Base-by-base conservation (phyloP, 441 rosid species). In the Gossypium davidsonii region DNA sequence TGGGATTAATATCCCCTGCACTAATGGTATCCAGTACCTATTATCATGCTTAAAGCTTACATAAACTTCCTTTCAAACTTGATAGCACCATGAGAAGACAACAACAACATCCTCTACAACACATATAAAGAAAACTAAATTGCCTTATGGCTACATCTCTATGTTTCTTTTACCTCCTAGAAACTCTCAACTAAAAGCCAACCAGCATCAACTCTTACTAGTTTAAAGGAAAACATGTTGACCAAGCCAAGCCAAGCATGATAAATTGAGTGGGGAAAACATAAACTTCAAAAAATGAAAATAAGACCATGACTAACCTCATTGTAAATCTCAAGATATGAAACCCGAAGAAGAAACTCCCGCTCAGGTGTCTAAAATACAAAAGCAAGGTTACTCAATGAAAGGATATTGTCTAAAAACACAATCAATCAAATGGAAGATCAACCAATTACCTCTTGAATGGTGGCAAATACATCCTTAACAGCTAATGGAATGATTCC, bases 341-440 rank as follows among this genome's bases (percentile, higher is more conserved):
- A 90, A 77, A 90, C 91, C 31, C 91, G 96, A 75, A 90, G 93
- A 69, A 90, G 90, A 79, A 88, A 90, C 80, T 88, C 96, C 64
- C 91, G 71, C 37, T 78, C 84, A n/a, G 91, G 89, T 59, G 91
- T 88, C 96, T 88, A 85, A 69, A 80, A 83, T 78, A 74, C 74
- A 55, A 25, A 61, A 31, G 21, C 69, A 66, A 55, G 46, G 73
- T 78, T 53, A 69, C 73, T 23, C 15, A 26, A 61, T 7, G 2
- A 18, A 17, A 49, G 46, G 26, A 57, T 72, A 17, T 18, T 3
- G 15, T 15, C n/a, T 25, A 37, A 42, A 70, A 66, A 49, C 23
- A 67, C 31, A 71, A 57, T 21, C 3, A 60, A 25, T 48, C 3
- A 67, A 46, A 15, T 51, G 25, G 68, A 65, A 72, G 68, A 67